Evolutionary conservation across 805 yeast genomes (phyloP), one percentile per base, ranked within the genome.

Genomic region (Nakazawaea wyomingensis): DNA sequence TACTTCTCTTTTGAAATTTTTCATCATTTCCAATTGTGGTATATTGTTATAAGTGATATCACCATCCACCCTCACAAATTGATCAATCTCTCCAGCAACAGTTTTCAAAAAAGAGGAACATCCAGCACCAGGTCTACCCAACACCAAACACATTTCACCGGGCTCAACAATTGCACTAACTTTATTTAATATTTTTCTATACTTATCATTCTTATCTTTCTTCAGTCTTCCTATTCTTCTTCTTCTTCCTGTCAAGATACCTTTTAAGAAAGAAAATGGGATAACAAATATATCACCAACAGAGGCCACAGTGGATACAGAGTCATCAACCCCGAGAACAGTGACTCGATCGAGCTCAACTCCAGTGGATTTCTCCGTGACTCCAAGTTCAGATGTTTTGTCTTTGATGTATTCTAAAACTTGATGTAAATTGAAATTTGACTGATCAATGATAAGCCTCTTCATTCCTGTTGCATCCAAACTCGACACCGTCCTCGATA

Each of bases 41-140:
- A 82, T 64, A 38, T 86, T 85, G 55, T 80, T 85, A 54, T 82
- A 84, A 6, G 68, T 53, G 46, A 84, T 60, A 17, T 70, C 68
- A 48, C 89, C 88, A 32, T 71, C 70, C 30, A 71, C 71, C 27
- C 67, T 65, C 16, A 69, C 62, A 56, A 68, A 72, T 24, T 64
- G 62, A 57, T 52, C 52, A 43, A 65, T 64, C 59, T 72, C 66
- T 54, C 71, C 81, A 10, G 88, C 77, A 50, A 83, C 65, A 3
- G 84, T 72, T 51, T 80, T 79, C 56, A 83, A 65, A 37, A 83
- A 66, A 3, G 88, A 75, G 4, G 90, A 79, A 58, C 90, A 84
- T 37, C 93, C 93, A 21, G 91, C 82, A 52, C 91, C 89, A 2
- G 91, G 89, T 48, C 83, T 73, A 41, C 85, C 87, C 28, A 81